Percentiles rank a stretch among this genome's conserved stretches.
Evolutionary conservation across 2,329 filamentous ascomycete genomes (phyloP).

Genomic region (Fusarium ramigenum): DNA sequence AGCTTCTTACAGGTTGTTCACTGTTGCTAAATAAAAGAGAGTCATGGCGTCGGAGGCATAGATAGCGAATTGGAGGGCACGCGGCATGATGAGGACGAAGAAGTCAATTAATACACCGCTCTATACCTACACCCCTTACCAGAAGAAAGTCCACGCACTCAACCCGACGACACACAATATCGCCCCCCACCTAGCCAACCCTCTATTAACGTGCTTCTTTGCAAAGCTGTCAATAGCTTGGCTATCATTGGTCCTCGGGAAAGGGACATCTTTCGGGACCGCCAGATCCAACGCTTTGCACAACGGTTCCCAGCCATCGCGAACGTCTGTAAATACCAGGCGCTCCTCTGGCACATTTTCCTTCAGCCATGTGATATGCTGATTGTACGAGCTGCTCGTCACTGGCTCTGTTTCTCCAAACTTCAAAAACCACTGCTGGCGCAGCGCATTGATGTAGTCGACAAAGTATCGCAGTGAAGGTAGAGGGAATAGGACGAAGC

Average conservation of each 20-base stretch:
- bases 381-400: neutral
- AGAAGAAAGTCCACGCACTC: neutral
- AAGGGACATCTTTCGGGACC: neutral
- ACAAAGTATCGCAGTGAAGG: neutral
- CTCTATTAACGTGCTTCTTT: neutral
- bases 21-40: no score
- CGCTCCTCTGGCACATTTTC: neutral
- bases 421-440: neutral
- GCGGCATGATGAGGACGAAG: neutral
- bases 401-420: neutral
- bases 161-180: fast-evolving
- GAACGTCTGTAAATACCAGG: neutral
- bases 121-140: neutral
- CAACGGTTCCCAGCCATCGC: neutral
- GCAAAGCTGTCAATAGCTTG: neutral
- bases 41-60: no score
- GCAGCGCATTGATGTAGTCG: neutral
- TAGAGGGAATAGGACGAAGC: neutral
- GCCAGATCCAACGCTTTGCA: neutral
- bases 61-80: no score
- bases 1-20: no score
- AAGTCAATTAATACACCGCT: no score
- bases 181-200: fast-evolving
- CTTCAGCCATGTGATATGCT: neutral
- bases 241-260: neutral